A percentile compares a stretch with the other conserved stretches of the same genome.
Evolutionary conservation across 2,329 filamentous ascomycete species (phyloP).

Genomic region (Sporothrix schenckii): DNA sequence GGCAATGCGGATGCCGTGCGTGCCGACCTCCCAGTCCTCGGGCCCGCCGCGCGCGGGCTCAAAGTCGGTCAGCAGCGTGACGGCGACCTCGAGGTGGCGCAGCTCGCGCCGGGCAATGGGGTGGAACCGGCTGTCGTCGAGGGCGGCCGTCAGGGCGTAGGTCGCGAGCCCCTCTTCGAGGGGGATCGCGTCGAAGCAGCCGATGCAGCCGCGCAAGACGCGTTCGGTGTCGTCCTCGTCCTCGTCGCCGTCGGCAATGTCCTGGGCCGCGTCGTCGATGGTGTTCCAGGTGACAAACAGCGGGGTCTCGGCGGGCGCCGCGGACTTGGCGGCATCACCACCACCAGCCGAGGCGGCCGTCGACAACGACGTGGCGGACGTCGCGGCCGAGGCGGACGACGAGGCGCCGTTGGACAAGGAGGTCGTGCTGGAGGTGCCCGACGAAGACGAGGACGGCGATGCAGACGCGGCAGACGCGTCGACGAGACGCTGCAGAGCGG

Average conservation of each 20-base stretch:
- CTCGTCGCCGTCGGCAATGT: slow-evolving; percentile 16
- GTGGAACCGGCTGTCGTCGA: slow-evolving; percentile 65
- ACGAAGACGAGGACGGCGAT: slow-evolving; percentile 36
- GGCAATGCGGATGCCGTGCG: slow-evolving; percentile 82
- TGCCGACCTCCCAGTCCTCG: slow-evolving; percentile 84
- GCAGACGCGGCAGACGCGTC: slow-evolving; percentile 30
- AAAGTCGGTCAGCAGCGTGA: slow-evolving; percentile 86
- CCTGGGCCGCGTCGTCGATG: slow-evolving; percentile 43
- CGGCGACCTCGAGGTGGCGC: slow-evolving; percentile 62
- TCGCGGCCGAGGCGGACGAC: slow-evolving; percentile 39
- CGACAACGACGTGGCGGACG: not conserved
- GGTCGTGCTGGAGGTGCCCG: slow-evolving; percentile 6
- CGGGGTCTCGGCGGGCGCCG: slow-evolving; percentile 59
- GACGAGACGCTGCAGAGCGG: slow-evolving; percentile 50
- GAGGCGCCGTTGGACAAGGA: not conserved
- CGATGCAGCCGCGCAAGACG: slow-evolving; percentile 88
- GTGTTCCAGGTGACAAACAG: slow-evolving; percentile 97
- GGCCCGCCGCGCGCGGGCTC: slow-evolving; percentile 68
- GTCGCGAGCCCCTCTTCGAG: slow-evolving; percentile 72
- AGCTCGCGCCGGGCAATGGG: slow-evolving; percentile 60
- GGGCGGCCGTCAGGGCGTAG: slow-evolving; percentile 80
- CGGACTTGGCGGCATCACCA: not conserved
- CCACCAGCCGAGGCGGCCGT: not conserved
- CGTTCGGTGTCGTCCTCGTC: slow-evolving; percentile 60
- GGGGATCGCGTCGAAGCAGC: slow-evolving; percentile 81